Evolutionary conservation across 768 basidiomycete species (phyloP).

Genomic region (Amanita fuliginea): DNA sequence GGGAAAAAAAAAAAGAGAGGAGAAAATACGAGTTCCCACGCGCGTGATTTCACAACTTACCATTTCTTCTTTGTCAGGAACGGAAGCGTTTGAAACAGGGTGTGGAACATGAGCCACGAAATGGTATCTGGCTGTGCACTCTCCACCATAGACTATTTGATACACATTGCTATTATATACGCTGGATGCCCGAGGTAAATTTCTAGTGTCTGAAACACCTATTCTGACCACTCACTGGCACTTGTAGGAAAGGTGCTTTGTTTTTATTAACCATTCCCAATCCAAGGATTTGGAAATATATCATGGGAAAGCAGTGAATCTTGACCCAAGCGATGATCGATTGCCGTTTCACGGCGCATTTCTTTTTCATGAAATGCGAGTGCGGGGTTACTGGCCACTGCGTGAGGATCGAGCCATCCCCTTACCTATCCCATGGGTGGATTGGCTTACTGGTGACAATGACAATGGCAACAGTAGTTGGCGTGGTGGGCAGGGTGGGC

Average conservation of each 20-base stretch:
- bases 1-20: too few species aligned
- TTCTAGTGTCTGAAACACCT: background rate
- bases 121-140: constrained; percentile 9
- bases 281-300: constrained; percentile 1
- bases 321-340: constrained; percentile 2
- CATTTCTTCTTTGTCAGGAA: too few species aligned
- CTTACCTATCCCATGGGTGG: constrained; percentile 8
- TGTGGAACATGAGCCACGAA: constrained; percentile 8
- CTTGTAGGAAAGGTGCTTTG: constrained; percentile 7
- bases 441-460: background rate
- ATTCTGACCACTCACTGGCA: constrained; percentile 1
- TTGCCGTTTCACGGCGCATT: too few species aligned
- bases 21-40: too few species aligned
- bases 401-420: too few species aligned
- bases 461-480: too few species aligned
- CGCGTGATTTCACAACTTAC: too few species aligned
- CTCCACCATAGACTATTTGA: constrained; percentile 7
- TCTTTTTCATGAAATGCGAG: too few species aligned
- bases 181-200: constrained; percentile 8
- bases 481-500: too few species aligned
- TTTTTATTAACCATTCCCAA: constrained; percentile 10
- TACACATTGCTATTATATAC: constrained; percentile 8
- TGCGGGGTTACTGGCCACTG: too few species aligned
- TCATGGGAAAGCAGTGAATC: constrained; percentile 8
- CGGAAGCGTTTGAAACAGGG: too few species aligned